Conservation (phyloP, 2,329 filamentous ascomycete genomes). For the Cytospora mali region DNA sequence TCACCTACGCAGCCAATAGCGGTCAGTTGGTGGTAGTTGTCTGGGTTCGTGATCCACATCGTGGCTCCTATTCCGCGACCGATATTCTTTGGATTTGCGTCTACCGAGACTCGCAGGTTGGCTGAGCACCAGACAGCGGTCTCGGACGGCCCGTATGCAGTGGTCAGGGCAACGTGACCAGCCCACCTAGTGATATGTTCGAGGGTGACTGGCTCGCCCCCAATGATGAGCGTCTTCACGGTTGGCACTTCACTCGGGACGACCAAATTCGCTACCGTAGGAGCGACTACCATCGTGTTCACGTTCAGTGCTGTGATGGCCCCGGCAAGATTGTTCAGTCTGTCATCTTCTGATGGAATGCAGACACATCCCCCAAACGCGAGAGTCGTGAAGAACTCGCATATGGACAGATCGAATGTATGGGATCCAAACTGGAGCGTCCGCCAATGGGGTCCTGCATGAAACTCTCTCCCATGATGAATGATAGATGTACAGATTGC, state of each 20-base stretch:
- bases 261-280: constrained; percentile 20
- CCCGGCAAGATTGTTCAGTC: constrained; percentile 40
- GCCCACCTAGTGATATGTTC: constrained; percentile 37
- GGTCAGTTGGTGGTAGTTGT: background rate
- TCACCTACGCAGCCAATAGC: constrained; percentile 4
- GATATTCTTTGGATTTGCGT: background rate
- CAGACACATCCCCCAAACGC: constrained; percentile 38
- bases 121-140: background rate
- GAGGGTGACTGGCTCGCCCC: background rate
- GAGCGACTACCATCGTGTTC: constrained; percentile 24
- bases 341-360: constrained; percentile 43
- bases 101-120: background rate
- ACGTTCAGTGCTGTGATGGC: constrained; percentile 29
- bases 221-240: constrained; percentile 5
- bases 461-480: constrained; percentile 28
- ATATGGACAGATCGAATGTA: constrained; percentile 38
- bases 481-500: background rate
- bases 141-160: constrained; percentile 16
- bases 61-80: background rate
- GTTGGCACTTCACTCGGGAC: constrained; percentile 14
- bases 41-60: constrained; percentile 2
- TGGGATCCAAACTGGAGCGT: constrained; percentile 39
- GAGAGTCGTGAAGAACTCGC: constrained; percentile 29
- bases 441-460: constrained; percentile 33
- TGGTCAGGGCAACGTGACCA: constrained; percentile 53